These are phyloP conservation scores for Lomentospora prolificans DNA, from an alignment of 2,329 filamentous ascomycete genomes.

Conservation along the genomic window DNA sequence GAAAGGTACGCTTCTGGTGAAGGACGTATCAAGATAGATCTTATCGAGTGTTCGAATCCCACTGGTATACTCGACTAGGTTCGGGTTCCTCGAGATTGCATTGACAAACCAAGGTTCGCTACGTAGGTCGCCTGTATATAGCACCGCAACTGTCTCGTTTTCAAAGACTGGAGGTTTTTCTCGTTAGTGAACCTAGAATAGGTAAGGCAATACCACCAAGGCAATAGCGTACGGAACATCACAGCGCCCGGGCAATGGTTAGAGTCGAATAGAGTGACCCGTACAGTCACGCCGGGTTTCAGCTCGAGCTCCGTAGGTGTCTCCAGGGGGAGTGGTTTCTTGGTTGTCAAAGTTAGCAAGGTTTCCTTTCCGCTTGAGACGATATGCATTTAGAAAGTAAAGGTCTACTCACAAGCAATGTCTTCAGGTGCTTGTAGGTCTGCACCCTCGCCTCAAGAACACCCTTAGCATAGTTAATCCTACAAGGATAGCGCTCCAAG, in stretches of 20 bases:
- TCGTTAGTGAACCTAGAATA: background rate
- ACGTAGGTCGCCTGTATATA: conserved; percentile 86
- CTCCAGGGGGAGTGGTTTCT: conserved; percentile 74
- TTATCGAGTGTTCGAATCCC: conserved; percentile 62
- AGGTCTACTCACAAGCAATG: conserved; percentile 30
- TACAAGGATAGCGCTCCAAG: conserved; percentile 68
- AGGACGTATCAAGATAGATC: conserved; percentile 85
- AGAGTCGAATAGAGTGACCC: conserved; percentile 78
- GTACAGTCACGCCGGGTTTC: conserved; percentile 54
- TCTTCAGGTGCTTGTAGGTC: conserved; percentile 67
- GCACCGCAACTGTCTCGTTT: conserved; percentile 56
- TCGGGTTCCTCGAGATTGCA: conserved; percentile 58
- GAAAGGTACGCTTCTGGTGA: conserved; percentile 38
- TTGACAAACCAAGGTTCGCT: conserved; percentile 83
- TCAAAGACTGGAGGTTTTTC: conserved; percentile 55
- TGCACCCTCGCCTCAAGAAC: conserved; percentile 65
- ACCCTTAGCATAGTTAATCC: conserved; percentile 71
- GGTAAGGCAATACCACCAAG: background rate
- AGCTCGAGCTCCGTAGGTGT: conserved; percentile 72
- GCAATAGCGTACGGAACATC: conserved; percentile 59
- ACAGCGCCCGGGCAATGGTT: conserved; percentile 87
- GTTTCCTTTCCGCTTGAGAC: no score
- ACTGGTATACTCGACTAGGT: conserved; percentile 62
- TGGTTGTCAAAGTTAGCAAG: conserved; percentile 6
- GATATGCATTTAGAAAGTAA: no score